Evolutionary conservation across 2,329 filamentous ascomycete species (phyloP).

Genomic region (Cytospora leucostoma): DNA sequence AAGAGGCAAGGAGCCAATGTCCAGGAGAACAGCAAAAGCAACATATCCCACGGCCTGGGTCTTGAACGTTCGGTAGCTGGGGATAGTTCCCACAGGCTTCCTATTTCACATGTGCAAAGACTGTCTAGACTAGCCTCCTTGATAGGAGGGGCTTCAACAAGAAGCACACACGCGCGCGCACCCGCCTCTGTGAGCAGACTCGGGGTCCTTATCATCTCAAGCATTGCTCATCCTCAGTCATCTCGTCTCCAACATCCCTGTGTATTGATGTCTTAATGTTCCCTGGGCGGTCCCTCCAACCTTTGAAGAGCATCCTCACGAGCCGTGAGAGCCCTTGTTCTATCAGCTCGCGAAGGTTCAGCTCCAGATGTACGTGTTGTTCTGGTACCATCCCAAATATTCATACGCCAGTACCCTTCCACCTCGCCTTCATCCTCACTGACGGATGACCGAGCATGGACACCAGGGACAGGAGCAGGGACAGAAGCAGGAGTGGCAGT

Average conservation of each 20-base stretch:
- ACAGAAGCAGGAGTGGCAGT: neutral
- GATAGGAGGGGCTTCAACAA: no score
- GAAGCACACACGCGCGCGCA: no score
- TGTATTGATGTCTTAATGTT: neutral
- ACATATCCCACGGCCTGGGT: no score
- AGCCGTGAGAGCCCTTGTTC: constrained; percentile 2
- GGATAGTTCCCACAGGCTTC: no score
- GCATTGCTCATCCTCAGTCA: no score
- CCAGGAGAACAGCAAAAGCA: no score
- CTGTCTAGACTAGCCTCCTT: no score
- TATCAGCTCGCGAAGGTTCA: neutral
- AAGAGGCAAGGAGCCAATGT: no score
- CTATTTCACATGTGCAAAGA: no score
- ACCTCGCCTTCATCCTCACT: constrained; percentile 4
- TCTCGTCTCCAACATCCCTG: neutral
- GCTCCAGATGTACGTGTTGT: neutral
- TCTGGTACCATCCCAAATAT: constrained; percentile 1
- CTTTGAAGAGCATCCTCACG: constrained; percentile 12
- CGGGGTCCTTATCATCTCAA: neutral
- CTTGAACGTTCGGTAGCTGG: no score
- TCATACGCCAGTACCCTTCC: constrained; percentile 1
- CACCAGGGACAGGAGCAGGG: neutral
- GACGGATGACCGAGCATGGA: neutral
- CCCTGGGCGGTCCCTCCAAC: constrained; percentile 1
- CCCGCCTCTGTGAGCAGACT: no score